Percentiles rank a stretch among this genome's conserved stretches.
Evolutionary conservation across 2,329 filamentous ascomycete species (phyloP).

Genomic region (Cladosporium colombiae): DNA sequence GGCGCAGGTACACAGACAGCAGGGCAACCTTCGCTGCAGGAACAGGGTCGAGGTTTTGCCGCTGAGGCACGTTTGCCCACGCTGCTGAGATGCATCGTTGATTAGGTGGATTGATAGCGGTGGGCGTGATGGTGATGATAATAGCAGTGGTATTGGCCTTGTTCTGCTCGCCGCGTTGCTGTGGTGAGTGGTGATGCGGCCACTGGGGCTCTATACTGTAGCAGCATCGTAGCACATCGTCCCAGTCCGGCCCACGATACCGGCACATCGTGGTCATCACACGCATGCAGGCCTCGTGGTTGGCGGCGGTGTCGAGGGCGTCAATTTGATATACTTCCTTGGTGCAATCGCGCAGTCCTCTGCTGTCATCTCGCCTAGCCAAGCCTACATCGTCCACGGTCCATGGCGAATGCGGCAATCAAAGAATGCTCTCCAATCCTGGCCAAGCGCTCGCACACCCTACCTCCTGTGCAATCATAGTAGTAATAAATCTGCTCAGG

Average conservation of each 20-base stretch:
- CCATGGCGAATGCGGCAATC: constrained; percentile 11
- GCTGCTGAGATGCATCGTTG: not conserved
- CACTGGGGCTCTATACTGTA: not conserved
- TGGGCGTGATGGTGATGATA: not conserved
- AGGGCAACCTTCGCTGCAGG: constrained; percentile 2
- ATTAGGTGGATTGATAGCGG: not conserved
- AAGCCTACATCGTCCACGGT: not conserved
- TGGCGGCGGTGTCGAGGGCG: not conserved
- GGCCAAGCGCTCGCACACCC: not conserved
- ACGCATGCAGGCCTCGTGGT: not conserved
- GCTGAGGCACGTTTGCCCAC: not conserved
- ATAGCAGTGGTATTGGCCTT: not conserved
- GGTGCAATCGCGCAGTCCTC: not conserved
- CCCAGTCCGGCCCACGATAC: not conserved
- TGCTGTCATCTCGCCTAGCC: constrained; percentile 18
- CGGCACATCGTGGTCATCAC: not conserved
- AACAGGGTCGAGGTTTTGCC: constrained; percentile 14
- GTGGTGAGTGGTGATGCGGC: not conserved
- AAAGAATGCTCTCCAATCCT: constrained; percentile 6
- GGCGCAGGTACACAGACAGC: constrained; percentile 20
- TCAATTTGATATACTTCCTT: constrained; percentile 8
- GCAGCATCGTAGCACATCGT: not conserved
- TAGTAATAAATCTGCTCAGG: not conserved
- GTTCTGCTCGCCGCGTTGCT: constrained; percentile 1
- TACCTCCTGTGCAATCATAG: not conserved